A percentile compares a stretch with the other conserved stretches of the same genome.
phyloP scores from a whole-genome alignment of 2,329 filamentous ascomycete species.

The Trichoderma oligosporum region DNA sequence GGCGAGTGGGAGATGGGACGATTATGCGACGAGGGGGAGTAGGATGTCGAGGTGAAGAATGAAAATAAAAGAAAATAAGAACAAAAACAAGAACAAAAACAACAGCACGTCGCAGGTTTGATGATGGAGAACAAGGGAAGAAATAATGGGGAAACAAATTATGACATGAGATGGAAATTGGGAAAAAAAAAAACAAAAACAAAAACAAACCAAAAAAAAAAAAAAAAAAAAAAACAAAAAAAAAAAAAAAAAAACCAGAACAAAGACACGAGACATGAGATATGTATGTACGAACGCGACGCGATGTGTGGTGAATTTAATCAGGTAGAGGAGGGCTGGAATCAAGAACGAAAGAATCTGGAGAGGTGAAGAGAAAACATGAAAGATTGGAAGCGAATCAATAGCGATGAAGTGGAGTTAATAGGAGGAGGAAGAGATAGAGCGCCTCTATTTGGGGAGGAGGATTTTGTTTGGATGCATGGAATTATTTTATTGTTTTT shows the following conservation, averaged over 20 bases:
- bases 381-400: background rate
- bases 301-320: too few relatives aligned
- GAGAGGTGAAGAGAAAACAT: background rate
- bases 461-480: background rate
- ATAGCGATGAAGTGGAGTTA: background rate
- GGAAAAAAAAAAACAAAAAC: background rate
- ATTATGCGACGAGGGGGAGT: slow-evolving; percentile 19
- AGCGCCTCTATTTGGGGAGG: background rate
- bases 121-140: background rate
- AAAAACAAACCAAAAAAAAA: background rate
- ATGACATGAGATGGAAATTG: background rate
- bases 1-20: slow-evolving; percentile 19
- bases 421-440: background rate
- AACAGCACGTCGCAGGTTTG: too few relatives aligned
- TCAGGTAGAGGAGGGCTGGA: too few relatives aligned
- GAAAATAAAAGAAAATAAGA: background rate
- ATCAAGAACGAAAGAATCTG: too few relatives aligned
- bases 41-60: slow-evolving; percentile 1
- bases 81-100: background rate
- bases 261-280: slow-evolving; percentile 3
- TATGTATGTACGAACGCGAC: background rate
- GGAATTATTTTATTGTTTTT: background rate
- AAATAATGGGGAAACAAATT: background rate
- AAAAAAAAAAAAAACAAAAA: background rate
- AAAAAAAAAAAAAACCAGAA: background rate